These are phyloP conservation scores for Aureobasidium mangrovei DNA, from an alignment of 2,329 filamentous ascomycete species.

Conservation along the genomic window DNA sequence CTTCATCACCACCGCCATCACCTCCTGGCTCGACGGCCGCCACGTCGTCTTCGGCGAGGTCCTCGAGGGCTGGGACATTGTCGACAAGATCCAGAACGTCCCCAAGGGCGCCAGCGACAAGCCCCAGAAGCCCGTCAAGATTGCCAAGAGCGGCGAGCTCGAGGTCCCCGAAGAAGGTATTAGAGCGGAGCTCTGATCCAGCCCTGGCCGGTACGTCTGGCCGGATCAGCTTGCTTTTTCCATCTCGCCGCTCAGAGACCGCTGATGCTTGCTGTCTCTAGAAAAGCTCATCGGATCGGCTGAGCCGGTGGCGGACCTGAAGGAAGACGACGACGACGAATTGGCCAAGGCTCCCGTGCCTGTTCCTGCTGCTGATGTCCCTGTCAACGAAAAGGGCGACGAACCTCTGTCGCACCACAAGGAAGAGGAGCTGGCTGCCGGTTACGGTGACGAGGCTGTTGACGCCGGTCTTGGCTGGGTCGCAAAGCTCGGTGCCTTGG, in stretches of 20 bases:
- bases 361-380: conserved; percentile 33
- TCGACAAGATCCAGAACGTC: conserved; percentile 68
- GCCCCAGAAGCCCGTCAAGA: conserved; percentile 61
- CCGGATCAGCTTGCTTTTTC: conserved; percentile 24
- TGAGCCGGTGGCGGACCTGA: conserved; percentile 6
- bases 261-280: conserved; percentile 13
- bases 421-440: conserved; percentile 17
- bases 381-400: conserved; percentile 18
- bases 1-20: conserved; percentile 80
- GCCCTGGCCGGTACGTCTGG: conserved; percentile 21
- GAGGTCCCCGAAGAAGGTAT: conserved; percentile 85
- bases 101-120: conserved; percentile 59
- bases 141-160: conserved; percentile 75
- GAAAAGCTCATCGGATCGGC: conserved; percentile 7
- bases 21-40: conserved; percentile 71
- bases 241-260: conserved; percentile 3
- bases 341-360: background rate
- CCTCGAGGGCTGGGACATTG: conserved; percentile 72
- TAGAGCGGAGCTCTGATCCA: conserved; percentile 72
- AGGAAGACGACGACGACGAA: conserved; percentile 6
- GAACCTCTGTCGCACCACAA: conserved; percentile 16
- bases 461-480: conserved; percentile 32
- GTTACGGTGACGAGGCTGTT: conserved; percentile 15
- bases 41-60: conserved; percentile 89
- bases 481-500: conserved; percentile 39